phyloP scores from a whole-genome alignment of 2,329 filamentous ascomycete species.

The Dactylellina drechsleri region DNA sequence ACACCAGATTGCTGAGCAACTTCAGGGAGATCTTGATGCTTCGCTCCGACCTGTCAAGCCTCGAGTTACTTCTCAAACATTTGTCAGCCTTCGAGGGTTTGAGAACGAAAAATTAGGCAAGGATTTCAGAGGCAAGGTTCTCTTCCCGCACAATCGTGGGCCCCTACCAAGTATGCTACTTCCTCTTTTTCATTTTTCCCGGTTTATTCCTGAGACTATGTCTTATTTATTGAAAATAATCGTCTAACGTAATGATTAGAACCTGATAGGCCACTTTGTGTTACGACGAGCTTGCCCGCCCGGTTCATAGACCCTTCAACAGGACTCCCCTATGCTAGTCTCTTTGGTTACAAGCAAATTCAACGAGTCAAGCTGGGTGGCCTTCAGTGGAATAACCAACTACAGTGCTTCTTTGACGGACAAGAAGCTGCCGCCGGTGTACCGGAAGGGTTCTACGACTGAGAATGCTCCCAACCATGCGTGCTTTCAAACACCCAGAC shows the following conservation, averaged over 20 bases:
- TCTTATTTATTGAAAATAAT: too few species aligned
- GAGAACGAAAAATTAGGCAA: conserved; percentile 67
- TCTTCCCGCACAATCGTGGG: conserved; percentile 67
- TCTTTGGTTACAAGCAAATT: conserved; percentile 82
- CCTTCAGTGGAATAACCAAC: conserved; percentile 81
- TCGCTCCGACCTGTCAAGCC: conserved; percentile 32
- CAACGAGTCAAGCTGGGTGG: conserved; percentile 77
- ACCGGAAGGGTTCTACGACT: conserved; percentile 74
- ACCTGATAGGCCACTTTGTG: conserved; percentile 69
- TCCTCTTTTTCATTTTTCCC: not conserved
- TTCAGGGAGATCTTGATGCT: conserved; percentile 48
- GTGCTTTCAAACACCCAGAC: too few species aligned
- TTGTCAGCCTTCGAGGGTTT: conserved; percentile 69
- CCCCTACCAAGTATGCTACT: conserved; percentile 65
- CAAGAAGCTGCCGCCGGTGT: conserved; percentile 77
- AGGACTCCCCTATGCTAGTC: conserved; percentile 81
- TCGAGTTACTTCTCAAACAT: conserved; percentile 18
- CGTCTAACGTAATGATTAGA: conserved; percentile 54
- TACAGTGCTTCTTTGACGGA: conserved; percentile 85
- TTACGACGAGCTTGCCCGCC: conserved; percentile 83
- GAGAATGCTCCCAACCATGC: not conserved
- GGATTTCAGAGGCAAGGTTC: conserved; percentile 68
- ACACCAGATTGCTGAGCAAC: conserved; percentile 45
- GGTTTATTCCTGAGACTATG: too few species aligned
- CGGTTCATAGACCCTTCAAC: conserved; percentile 87